phyloP scores from a whole-genome alignment of 2,329 filamentous ascomycete species.

The Arthrobotrys megalospora region DNA sequence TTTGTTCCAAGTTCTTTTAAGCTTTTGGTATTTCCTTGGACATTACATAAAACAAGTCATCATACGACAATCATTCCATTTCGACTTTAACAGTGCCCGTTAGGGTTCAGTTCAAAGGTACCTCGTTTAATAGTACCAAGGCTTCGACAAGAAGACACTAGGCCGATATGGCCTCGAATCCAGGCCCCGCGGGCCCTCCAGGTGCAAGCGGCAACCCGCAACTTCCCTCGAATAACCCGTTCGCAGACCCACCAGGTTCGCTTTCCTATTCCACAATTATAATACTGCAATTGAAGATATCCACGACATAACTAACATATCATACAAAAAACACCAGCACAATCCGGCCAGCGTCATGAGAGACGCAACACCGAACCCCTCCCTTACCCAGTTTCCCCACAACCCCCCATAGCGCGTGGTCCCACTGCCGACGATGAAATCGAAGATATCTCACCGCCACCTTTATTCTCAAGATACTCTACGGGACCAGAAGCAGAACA shows the following conservation, averaged over 20 bases:
- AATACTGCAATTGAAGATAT: neutral
- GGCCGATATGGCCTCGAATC: constrained; percentile 56
- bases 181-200: constrained; percentile 22
- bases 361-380: constrained; percentile 55
- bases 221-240: constrained; percentile 43
- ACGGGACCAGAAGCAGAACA: constrained; percentile 41
- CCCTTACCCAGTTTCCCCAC: constrained; percentile 49
- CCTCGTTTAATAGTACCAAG: constrained; percentile 11
- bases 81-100: neutral
- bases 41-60: neutral
- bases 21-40: neutral
- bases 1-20: neutral
- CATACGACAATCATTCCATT: constrained; percentile 21
- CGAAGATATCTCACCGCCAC: constrained; percentile 25
- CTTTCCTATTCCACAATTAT: neutral
- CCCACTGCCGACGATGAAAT: constrained; percentile 44
- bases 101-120: neutral
- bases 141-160: constrained; percentile 1
- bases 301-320: neutral
- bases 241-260: constrained; percentile 49
- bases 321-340: constrained; percentile 14
- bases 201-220: constrained; percentile 39
- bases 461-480: constrained; percentile 46
- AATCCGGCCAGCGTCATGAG: constrained; percentile 48
- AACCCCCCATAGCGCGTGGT: constrained; percentile 8